Base-by-base conservation (phyloP, 176 grass and related monocot genomes). In the Avena sativa region DNA sequence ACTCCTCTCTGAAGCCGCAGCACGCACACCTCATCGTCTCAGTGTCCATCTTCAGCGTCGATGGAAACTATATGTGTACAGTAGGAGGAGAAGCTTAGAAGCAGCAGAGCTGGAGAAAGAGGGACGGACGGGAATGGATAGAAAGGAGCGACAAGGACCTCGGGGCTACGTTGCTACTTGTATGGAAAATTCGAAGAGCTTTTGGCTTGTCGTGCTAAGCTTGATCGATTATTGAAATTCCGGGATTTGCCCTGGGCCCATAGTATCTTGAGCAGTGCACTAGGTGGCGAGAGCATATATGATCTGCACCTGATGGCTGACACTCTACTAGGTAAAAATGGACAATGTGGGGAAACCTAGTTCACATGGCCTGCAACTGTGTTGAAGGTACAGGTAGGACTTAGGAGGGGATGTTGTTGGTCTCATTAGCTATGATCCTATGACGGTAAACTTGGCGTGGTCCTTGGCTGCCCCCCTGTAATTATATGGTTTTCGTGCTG, bases 1-100 rank as follows among this genome's bases (percentile, higher is more conserved):
- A 94, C 55, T 94, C 93, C 83, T 92, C 90, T 71, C 83, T 87
- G 25, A 94, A 86, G 75, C 86, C 74, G 56, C 88, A 92, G 74
- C 93, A 92, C 3, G 53, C 85, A 4, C 93, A 94, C 51, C 79
- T 90, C 73, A 86, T 83, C 1, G 78, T 76, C 49, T 92, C 87
- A 69, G 83, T 73, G 23, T 92, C 90, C 90, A 90, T 93, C 80
- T 80, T 69, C 68, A 51, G 51, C 11, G 59, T 30, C 38, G 66
- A 76, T 75, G 85, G 82, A 74, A 56, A 64, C 67, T 74, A 66
- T 49, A 44, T 63, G 17, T 38, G 67, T 15, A 47, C 66, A 65
- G 56, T n/a, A 59, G 23, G 13, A 48, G 40, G 40, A 76, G 63
- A 53, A 12, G 79, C 30, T 21, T 74, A 82, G 53, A 74, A 86